A percentile compares a stretch with the other conserved stretches of the same genome.
These are phyloP conservation scores for Ensete ventricosum DNA, from an alignment of 176 grass and related monocot species.

Conservation along the genomic window DNA sequence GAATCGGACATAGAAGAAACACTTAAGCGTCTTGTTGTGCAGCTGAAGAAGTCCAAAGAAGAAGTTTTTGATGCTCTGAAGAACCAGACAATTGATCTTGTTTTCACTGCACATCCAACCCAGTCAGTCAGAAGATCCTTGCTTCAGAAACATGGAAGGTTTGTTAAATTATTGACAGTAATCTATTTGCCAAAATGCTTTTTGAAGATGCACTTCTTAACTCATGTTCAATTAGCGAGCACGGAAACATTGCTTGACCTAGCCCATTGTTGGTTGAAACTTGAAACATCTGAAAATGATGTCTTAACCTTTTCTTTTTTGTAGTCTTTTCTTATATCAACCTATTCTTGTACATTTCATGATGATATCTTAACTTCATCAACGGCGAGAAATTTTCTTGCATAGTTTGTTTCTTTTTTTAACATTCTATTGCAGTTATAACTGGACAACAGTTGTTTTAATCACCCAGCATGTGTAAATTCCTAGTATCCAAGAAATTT, in stretches of 20 bases:
- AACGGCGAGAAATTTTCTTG: not conserved
- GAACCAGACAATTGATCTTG: slow-evolving; percentile 15
- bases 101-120: slow-evolving; percentile 12
- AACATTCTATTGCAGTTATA: not conserved
- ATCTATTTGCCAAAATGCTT: not conserved
- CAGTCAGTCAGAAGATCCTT: slow-evolving; percentile 9
- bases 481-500: not conserved
- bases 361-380: not conserved
- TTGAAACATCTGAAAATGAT: not conserved
- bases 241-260: not conserved
- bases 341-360: not conserved
- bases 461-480: not conserved
- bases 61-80: slow-evolving; percentile 16
- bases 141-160: slow-evolving; percentile 15
- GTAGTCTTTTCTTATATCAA: not conserved
- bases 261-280: too few relatives aligned
- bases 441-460: not conserved
- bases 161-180: not conserved
- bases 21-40: slow-evolving; percentile 2
- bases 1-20: slow-evolving; percentile 10
- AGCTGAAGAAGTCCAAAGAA: slow-evolving; percentile 11
- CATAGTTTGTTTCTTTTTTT: not conserved
- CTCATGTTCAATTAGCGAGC: not conserved
- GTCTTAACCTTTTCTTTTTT: not conserved
- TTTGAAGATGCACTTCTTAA: not conserved